Percentiles rank a stretch among this genome's conserved stretches.
These are phyloP conservation scores for Aspergillus awamori DNA, from an alignment of 2,329 filamentous ascomycete species.

Conservation along the genomic window DNA sequence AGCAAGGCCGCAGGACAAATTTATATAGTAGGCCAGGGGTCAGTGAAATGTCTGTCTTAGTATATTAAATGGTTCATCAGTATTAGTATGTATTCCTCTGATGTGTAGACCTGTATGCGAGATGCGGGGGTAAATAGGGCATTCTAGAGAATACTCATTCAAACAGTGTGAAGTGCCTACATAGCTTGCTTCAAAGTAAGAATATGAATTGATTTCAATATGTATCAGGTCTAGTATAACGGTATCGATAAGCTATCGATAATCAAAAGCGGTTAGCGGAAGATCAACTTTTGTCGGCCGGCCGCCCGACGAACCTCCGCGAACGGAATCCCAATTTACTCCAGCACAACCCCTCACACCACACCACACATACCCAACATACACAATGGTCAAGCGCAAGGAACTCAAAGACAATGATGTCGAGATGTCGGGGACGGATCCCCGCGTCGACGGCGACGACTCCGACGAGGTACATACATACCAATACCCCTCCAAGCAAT, in stretches of 20 bases:
- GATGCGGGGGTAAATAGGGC: no score
- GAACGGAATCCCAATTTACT: neutral
- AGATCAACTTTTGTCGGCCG: slow-evolving; percentile 6
- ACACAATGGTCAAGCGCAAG: slow-evolving; percentile 56
- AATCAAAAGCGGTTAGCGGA: slow-evolving; percentile 10
- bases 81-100: no score
- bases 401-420: slow-evolving; percentile 51
- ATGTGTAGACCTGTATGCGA: no score
- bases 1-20: no score
- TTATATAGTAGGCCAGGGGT: no score
- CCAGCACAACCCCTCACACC: neutral
- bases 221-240: slow-evolving; percentile 25
- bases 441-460: slow-evolving; percentile 40
- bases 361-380: slow-evolving; percentile 18
- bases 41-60: no score
- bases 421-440: slow-evolving; percentile 47
- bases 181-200: no score
- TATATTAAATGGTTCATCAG: no score
- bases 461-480: slow-evolving; percentile 42
- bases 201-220: no score
- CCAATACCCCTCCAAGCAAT: neutral
- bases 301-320: slow-evolving; percentile 3
- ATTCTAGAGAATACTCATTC: no score
- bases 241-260: slow-evolving; percentile 13
- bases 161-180: no score